Base-by-base conservation (phyloP, 1,139 yeast species). In the Taphrina betulina region DNA sequence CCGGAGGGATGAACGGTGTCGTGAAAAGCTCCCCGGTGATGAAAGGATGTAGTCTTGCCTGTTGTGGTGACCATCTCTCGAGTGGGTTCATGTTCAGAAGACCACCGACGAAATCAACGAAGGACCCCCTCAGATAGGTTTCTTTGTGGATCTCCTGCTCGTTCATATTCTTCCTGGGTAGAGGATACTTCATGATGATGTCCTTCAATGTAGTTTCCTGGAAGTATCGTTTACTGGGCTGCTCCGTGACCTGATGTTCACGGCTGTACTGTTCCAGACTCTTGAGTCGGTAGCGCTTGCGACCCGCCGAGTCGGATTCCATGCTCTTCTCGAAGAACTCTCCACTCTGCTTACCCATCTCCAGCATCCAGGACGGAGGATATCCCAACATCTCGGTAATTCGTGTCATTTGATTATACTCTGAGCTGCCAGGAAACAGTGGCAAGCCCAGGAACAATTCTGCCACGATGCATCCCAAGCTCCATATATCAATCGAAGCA, bases 401-500 rank as follows among this genome's bases (percentile, higher is more conserved):
- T 64, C 95, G 80, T 64, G 82, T 78, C 44, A 94, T 72, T 69
- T 90, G 97, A 67, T 92, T 89, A 70, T 84, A 92, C 69, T 92
- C 98, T 0, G 96, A 86, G 3, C 90, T 79, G 1, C 98, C 98
- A 0, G 99, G 97, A 65, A 92, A 89, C 65, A 92, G 76, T 0
- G 99, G 99, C 57, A 92, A 75, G 0, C 99, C 99, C 57, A 92
- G 71, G 65, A 89, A 92, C 56, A 92, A 72, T 68, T 92, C 99
- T 0, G 96, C 96, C 33, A 90, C 84, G 55, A 94, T 92, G 72
- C 99, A 92, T 1, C 98, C 99, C 43, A 92, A 74, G 1, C 97
- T 89, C 99, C 99, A 92, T 90, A 92, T 89, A 69, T 92, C 99
- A 58, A 92, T 92, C 5, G 95, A 82, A 19, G 95, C 82, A 0